Conservation (phyloP, 2,329 filamentous ascomycete species). For the Dryadomyces sulphureus region DNA sequence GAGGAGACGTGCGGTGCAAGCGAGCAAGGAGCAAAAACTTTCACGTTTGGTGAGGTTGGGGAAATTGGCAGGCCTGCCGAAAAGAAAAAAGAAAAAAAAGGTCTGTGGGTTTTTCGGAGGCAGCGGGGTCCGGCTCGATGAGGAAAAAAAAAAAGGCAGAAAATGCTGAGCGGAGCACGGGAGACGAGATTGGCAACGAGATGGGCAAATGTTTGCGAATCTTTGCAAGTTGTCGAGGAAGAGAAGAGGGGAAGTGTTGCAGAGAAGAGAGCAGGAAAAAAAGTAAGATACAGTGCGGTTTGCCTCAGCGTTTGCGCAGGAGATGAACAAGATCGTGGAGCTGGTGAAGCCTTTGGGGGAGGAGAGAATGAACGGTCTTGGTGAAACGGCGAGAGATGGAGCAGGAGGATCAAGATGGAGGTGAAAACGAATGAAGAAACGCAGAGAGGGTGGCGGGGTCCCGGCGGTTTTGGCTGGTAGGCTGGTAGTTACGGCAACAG, state of each 20-base stretch:
- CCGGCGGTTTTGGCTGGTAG: slow-evolving; percentile 9
- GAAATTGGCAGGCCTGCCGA: not conserved
- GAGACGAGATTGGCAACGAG: too few species aligned
- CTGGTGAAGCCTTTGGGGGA: not conserved
- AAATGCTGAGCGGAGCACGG: not conserved
- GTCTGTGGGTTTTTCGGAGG: slow-evolving; percentile 1
- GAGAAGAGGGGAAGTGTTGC: not conserved
- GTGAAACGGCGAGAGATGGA: not conserved
- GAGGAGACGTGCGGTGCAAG: not conserved
- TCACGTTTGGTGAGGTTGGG: not conserved
- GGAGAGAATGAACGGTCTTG: not conserved
- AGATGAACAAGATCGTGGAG: not conserved
- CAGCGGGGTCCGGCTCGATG: not conserved
- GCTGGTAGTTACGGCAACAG: slow-evolving; percentile 7
- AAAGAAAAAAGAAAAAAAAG: slow-evolving; percentile 1
- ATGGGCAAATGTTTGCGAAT: too few species aligned
- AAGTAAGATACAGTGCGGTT: too few species aligned
- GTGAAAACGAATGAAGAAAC: not conserved
- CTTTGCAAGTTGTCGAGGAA: not conserved
- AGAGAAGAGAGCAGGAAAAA: not conserved
- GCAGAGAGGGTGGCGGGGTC: not conserved
- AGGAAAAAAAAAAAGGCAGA: not conserved
- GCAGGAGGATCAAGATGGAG: slow-evolving; percentile 3
- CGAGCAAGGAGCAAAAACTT: not conserved
- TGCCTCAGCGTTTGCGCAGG: too few species aligned